Percentiles rank a stretch among this genome's conserved stretches.
Conservation (phyloP, 768 basidiomycete genomes). For the Cubamyces lactineus region DNA sequence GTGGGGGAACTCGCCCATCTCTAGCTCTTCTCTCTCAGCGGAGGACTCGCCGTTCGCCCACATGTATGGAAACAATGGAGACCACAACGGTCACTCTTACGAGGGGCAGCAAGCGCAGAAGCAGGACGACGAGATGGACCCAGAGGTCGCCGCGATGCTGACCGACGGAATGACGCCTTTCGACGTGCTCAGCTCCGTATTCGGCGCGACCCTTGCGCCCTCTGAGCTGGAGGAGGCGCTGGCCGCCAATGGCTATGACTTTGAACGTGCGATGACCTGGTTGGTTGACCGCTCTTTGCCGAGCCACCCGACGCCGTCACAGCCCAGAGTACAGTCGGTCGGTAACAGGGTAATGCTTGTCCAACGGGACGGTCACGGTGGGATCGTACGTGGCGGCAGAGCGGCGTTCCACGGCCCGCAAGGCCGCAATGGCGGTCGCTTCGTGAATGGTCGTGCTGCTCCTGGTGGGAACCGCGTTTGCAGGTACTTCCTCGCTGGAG, state of each 20-base stretch:
- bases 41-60: conserved; percentile 45
- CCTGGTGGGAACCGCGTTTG: conserved; percentile 82
- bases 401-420: conserved; percentile 37
- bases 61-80: conserved; percentile 17
- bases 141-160: conserved; percentile 60
- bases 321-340: conserved; percentile 60
- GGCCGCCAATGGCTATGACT: conserved; percentile 86
- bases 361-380: conserved; percentile 51
- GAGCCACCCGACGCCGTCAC: conserved; percentile 41
- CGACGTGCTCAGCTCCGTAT: conserved; percentile 93
- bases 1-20: conserved; percentile 57
- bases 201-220: conserved; percentile 86
- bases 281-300: conserved; percentile 77
- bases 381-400: conserved; percentile 46
- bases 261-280: conserved; percentile 95
- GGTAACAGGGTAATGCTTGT: conserved; percentile 72
- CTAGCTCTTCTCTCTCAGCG: conserved; percentile 52
- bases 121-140: conserved; percentile 41
- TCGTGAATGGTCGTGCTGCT: conserved; percentile 56
- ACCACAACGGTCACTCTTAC: conserved; percentile 26
- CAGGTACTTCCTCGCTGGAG: conserved; percentile 94
- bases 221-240: conserved; percentile 95
- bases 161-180: conserved; percentile 97
- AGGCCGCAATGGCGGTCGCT: conserved; percentile 41
- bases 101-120: conserved; percentile 13